Base-by-base conservation (phyloP, 2,329 filamentous ascomycete genomes). In the Aspergillus cejpii region DNA sequence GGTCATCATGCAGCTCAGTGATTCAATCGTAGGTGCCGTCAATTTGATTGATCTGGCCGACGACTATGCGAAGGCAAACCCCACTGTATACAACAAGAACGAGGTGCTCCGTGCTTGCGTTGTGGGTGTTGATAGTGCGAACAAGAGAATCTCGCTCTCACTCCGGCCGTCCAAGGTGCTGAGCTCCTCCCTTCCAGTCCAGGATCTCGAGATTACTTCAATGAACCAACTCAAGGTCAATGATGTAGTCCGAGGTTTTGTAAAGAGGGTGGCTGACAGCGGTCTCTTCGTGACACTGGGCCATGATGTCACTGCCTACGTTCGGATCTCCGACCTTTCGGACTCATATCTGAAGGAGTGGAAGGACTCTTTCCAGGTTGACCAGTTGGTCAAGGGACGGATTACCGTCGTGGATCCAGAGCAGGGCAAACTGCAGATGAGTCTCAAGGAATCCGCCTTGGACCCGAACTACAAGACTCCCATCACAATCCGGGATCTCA, bases 311-410 rank as follows among this genome's bases (percentile, higher is more conserved):
- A 86, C 85, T 39, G 90, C 83, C 1, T 84, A 90, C 58, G 85
- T 95, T 38, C 84, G 87, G 55, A 84, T 97, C 42, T 80, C 85
- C 7, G 90, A 97, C 63, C 76, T 98, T 11, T 95, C 90, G 0
- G 92, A 98, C 63, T 78, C 80, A 6, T 98, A 83, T 64, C 71
- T 98, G 58, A 97, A 97, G 67, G 87, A 97, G 49, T 98, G 92
- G 92, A 94, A 95, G 70, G 80, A 86, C 27, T 75, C 83, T 36
- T 96, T 91, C 69, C 83, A 92, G 58, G 72, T 91, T 38, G 88
- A 94, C 58, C 89, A 97, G 67, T 76, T 98, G 5, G 88, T 98
- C 43, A 88, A 85, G 66, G 92, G 89, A 41, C 87, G 91, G 52
- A 76, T 98, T 48, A 79, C 85, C 37, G 74, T 81, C 2, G 78